These are phyloP conservation scores for Nicotiana tomentosiformis DNA, from an alignment of 257 asterid genomes.

Conservation along the genomic window DNA sequence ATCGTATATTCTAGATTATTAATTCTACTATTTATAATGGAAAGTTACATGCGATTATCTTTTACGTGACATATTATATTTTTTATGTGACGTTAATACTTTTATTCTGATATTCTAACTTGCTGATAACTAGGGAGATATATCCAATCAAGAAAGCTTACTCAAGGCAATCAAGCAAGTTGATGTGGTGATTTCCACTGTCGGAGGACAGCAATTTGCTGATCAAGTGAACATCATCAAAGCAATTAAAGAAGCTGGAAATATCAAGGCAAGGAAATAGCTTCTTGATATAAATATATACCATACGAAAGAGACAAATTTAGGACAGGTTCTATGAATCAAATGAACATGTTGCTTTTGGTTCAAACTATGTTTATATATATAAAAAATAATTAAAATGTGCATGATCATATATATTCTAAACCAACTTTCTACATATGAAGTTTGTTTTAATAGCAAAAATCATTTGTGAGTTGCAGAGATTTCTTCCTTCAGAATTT, in stretches of 20 bases:
- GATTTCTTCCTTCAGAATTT: constrained; percentile 69
- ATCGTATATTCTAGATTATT: neutral
- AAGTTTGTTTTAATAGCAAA: too few relatives aligned
- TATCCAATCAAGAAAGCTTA: constrained; percentile 18
- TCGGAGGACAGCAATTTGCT: neutral
- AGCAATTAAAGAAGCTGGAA: constrained; percentile 36
- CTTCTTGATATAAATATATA: neutral
- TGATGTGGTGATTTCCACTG: constrained; percentile 34
- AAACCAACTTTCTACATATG: too few relatives aligned
- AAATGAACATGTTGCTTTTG: too few relatives aligned
- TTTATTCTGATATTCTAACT: neutral
- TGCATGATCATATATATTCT: neutral
- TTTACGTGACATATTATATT: too few relatives aligned
- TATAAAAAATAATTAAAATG: neutral
- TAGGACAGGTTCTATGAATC: too few relatives aligned
- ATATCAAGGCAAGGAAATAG: constrained; percentile 18
- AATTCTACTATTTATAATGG: too few relatives aligned
- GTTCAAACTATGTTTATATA: neutral
- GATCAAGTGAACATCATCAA: constrained; percentile 25
- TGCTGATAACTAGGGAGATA: constrained; percentile 19
- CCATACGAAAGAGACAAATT: too few relatives aligned
- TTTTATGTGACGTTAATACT: neutral
- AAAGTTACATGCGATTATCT: too few relatives aligned
- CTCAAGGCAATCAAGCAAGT: constrained; percentile 30
- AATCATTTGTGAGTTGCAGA: constrained; percentile 21